Evolutionary conservation across 1,139 yeast genomes (phyloP).

Genomic region (Protomyces inundatus): DNA sequence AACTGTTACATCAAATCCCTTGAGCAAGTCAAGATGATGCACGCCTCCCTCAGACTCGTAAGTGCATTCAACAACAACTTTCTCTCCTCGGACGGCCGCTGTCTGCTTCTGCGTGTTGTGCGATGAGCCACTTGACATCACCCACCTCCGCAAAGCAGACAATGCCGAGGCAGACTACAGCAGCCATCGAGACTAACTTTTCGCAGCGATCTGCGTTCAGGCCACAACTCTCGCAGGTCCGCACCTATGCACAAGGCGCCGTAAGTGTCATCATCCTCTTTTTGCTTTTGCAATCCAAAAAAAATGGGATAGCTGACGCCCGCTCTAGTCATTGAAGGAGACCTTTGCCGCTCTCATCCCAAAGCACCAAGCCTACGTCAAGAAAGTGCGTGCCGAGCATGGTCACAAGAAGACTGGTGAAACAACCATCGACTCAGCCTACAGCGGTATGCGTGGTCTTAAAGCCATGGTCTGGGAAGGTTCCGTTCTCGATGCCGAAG

Average conservation of each 20-base stretch:
- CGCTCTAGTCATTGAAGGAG: constrained; percentile 61
- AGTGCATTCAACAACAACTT: neutral
- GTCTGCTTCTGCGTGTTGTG: no score
- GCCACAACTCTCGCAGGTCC: neutral
- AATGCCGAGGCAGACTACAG: no score
- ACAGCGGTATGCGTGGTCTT: constrained; percentile 99
- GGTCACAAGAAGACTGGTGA: constrained; percentile 87
- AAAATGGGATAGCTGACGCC: neutral
- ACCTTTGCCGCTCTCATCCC: constrained; percentile 91
- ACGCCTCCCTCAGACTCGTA: constrained; percentile 1
- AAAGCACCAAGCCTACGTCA: constrained; percentile 84
- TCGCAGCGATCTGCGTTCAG: neutral
- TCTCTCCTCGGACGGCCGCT: no score
- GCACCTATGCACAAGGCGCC: neutral
- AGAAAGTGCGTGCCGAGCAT: constrained; percentile 79
- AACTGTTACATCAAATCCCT: no score
- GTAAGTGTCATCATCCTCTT: neutral
- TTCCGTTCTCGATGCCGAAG: constrained; percentile 94
- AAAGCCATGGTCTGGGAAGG: constrained; percentile 99
- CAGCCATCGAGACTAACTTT: neutral
- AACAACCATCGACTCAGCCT: constrained; percentile 90
- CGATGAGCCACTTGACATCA: no score
- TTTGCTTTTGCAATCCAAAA: neutral
- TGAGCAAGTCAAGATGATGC: neutral
- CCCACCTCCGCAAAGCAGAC: no score